These are phyloP conservation scores for Lophiostoma macrostomum DNA, from an alignment of 495 filamentous ascomycete genomes.

Conservation along the genomic window DNA sequence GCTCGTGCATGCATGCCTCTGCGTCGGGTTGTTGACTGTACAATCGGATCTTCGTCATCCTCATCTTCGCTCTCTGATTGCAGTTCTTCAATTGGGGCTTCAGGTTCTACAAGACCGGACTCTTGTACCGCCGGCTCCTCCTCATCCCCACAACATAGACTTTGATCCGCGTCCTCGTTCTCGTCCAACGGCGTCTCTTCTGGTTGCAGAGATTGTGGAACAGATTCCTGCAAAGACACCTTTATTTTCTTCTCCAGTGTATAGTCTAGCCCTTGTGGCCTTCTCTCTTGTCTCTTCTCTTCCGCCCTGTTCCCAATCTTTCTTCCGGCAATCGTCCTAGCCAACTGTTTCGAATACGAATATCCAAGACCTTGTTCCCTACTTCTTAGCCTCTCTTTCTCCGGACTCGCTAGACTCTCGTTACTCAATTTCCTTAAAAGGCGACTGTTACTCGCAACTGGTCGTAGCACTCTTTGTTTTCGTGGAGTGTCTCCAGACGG, in stretches of 20 bases:
- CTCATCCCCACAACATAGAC: constrained; percentile 35
- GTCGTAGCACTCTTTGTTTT: constrained; percentile 20
- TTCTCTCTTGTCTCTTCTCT: background rate
- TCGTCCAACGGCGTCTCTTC: constrained; percentile 11
- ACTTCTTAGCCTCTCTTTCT: constrained; percentile 4
- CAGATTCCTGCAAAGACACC: background rate
- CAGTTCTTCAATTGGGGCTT: too few species aligned
- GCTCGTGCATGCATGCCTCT: background rate
- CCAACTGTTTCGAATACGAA: constrained; percentile 21
- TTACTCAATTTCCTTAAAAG: constrained; percentile 21
- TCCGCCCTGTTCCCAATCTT: background rate
- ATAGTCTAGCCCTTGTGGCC: background rate
- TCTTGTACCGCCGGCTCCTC: constrained; percentile 22
- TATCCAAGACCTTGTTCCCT: background rate
- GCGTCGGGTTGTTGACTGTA: background rate
- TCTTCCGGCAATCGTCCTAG: background rate
- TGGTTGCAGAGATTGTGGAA: too few species aligned
- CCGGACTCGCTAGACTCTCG: constrained; percentile 24
- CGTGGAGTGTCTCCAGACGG: constrained; percentile 7
- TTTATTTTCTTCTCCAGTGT: constrained; percentile 4
- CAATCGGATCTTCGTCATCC: constrained; percentile 18
- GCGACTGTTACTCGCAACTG: constrained; percentile 20
- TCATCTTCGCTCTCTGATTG: constrained; percentile 15
- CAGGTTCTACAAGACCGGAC: too few species aligned
- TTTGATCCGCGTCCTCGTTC: constrained; percentile 33